Evolutionary conservation across 768 basidiomycete species (phyloP).

Genomic region (Mycena vitilis): DNA sequence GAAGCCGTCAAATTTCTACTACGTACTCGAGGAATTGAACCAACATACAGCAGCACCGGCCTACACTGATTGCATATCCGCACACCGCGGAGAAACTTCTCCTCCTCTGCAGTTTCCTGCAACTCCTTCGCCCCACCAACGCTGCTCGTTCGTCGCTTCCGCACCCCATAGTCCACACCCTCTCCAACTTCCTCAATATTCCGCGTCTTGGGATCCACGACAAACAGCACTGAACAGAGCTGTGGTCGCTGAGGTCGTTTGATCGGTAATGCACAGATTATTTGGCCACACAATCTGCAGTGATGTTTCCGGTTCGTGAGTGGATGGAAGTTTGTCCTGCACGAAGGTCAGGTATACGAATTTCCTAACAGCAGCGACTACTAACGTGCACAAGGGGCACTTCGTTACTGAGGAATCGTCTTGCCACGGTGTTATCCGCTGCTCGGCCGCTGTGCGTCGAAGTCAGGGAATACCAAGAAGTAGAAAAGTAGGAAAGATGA

Average conservation of each 20-base stretch:
- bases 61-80: constrained; percentile 89
- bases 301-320: constrained; percentile 96
- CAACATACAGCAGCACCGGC: constrained; percentile 78
- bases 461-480: not conserved
- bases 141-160: constrained; percentile 54
- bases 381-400: constrained; percentile 89
- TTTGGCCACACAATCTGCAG: constrained; percentile 91
- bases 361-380: constrained; percentile 14
- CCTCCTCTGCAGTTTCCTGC: constrained; percentile 66
- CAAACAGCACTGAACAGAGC: constrained; percentile 84
- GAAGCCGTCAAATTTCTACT: constrained; percentile 8
- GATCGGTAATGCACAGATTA: constrained; percentile 89
- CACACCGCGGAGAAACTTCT: constrained; percentile 90
- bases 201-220: constrained; percentile 84
- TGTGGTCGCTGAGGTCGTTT: constrained; percentile 75
- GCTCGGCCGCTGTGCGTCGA: constrained; percentile 73
- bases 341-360: not conserved
- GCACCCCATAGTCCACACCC: constrained; percentile 87
- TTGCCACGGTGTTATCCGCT: constrained; percentile 95
- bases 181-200: constrained; percentile 87
- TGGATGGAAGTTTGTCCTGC: constrained; percentile 82
- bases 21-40: not conserved
- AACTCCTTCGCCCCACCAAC: constrained; percentile 45
- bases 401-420: constrained; percentile 79
- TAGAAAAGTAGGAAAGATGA: constrained; percentile 1